Base-by-base conservation (phyloP, 2,329 filamentous ascomycete species). In the Tolypocladium nubicola region DNA sequence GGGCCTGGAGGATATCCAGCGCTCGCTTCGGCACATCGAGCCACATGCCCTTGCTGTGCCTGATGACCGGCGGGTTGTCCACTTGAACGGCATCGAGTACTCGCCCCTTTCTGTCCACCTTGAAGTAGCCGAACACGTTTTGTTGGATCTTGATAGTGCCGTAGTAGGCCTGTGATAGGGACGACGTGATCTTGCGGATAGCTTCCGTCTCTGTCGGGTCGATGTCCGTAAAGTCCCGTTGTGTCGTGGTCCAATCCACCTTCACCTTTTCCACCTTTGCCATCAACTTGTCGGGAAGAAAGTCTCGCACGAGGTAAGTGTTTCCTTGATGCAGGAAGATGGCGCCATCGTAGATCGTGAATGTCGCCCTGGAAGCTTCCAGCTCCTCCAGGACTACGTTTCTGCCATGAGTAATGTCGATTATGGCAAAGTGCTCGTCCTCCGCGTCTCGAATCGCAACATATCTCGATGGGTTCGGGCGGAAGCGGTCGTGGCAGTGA, bases 271-370 rank as follows among this genome's bases (percentile, higher is more conserved):
- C 87, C 4, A 99, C 94, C 62, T 88, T 88, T 5, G 94, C 94
- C 63, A 97, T 86, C 66, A 86, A 86, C 60, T 81, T 81, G 39
- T 94, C 89, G 1, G 89, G 87, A 61, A 83, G 83, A 66, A 97
- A 92, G 64, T 97, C 91, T 64, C 90, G 88, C 55, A 99, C 89
- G 2, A 97, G 80, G 67, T 96, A 99, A 1, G 87, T 93, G 61
- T 85, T 85, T n/a, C 94, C 94, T 73, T 99, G 94, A 66, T 99
- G 94, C 6, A 99, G 78, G 74, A 96, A 99, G 61, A 99, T 97
- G 50, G 90, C 94, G 14, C 94, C 94, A 70, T 97, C 93, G 71
- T 99, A 99, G 59, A 99, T 82, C 1, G 91, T 96, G 72, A 96
- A 97, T 63, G 90, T 93, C 1, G 93, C 93, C n/a, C 94, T 85